These are phyloP conservation scores for Fusarium metavorans DNA, from an alignment of 2,329 filamentous ascomycete species.

Conservation along the genomic window DNA sequence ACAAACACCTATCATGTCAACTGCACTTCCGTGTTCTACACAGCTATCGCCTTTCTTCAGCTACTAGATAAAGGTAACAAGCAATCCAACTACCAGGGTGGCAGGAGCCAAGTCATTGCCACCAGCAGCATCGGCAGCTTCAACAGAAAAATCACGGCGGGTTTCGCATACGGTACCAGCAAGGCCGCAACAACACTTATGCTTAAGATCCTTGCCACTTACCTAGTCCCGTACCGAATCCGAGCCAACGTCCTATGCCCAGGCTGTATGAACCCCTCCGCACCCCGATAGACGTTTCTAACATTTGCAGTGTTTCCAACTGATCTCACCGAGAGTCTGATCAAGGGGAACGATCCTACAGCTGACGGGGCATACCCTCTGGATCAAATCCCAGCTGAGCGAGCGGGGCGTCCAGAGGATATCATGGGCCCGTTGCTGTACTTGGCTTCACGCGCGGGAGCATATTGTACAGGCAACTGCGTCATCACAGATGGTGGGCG, in stretches of 20 bases:
- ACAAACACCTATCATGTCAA: not conserved
- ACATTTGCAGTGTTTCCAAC: not conserved
- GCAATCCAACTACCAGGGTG: not conserved
- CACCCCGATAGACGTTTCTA: not conserved
- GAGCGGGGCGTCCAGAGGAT: not conserved
- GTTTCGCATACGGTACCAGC: not conserved
- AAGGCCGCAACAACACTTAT: not conserved
- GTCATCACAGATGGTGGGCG: not conserved
- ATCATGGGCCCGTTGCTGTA: not conserved
- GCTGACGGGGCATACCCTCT: not conserved
- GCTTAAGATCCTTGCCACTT: not conserved
- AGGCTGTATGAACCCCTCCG: not conserved
- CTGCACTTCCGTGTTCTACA: not conserved
- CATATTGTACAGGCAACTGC: not conserved
- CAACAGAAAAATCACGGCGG: not conserved
- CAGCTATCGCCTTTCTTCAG: not conserved
- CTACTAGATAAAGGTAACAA: not conserved
- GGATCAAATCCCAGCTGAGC: not conserved
- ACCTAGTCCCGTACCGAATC: not conserved
- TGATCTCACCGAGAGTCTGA: not conserved
- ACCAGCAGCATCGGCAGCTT: not conserved
- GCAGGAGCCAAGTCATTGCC: not conserved
- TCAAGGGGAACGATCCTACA: not conserved
- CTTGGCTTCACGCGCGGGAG: not conserved
- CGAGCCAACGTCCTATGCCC: not conserved